These are phyloP conservation scores for Pseudoscleropodium purum DNA, from an alignment of 225 moss, liverwort and hornwort species.

Conservation along the genomic window DNA sequence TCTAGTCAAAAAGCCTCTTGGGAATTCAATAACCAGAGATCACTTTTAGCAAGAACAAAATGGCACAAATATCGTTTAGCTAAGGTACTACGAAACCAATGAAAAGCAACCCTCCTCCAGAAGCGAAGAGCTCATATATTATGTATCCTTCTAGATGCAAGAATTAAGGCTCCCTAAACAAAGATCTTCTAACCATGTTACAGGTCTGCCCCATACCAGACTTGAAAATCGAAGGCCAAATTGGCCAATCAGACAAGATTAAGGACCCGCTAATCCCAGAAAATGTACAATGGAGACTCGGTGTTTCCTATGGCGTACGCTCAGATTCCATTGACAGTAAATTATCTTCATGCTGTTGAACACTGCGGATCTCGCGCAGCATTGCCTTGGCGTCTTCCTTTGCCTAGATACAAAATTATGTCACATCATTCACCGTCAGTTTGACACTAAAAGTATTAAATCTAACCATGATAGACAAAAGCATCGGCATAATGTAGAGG, in stretches of 20 bases:
- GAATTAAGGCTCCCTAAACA: neutral
- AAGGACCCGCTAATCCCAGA: neutral
- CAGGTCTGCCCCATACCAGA: neutral
- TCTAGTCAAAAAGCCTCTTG: neutral
- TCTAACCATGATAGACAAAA: neutral
- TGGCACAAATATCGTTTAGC: neutral
- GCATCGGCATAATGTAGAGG: neutral
- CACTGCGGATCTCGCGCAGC: slow-evolving; percentile 93
- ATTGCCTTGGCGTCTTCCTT: slow-evolving; percentile 98
- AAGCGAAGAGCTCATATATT: neutral
- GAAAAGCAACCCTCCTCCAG: neutral
- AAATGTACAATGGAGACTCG: neutral
- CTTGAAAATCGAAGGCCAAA: neutral
- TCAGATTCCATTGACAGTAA: slow-evolving; percentile 78
- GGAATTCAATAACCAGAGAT: neutral
- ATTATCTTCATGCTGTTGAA: slow-evolving; percentile 73
- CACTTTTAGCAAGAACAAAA: neutral
- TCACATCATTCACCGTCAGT: neutral
- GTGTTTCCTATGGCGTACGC: slow-evolving; percentile 35
- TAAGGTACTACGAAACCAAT: neutral
- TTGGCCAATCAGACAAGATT: neutral
- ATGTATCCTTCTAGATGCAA: neutral
- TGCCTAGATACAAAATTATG: slow-evolving; percentile 34
- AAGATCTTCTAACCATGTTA: neutral
- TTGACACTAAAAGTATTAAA: neutral